Base-by-base conservation (phyloP, 2,329 filamentous ascomycete species). In the Ophiocordyceps camponoti-leonardi region DNA sequence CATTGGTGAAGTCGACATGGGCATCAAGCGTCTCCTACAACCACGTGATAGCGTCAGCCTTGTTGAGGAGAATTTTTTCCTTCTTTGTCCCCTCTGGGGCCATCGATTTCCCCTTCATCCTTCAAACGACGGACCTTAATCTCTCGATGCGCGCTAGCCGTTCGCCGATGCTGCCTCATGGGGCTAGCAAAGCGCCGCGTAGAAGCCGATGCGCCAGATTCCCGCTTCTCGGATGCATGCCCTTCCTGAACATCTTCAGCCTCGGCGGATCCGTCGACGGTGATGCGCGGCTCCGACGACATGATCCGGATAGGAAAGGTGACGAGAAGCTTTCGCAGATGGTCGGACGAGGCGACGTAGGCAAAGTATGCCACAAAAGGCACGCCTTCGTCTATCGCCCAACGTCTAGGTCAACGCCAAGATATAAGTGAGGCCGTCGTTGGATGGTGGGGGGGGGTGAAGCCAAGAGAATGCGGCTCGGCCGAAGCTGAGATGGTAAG, bases 1-100 rank as follows among this genome's bases (percentile, higher is more conserved):
- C 88, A 56, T 81, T 92, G 49, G 77, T 81, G 62, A 93, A 94
- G 58, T 92, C 80, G 28, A 86, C 88, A 48, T 79, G 79, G 46
- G 90, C 90, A 69, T 95, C 82, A 56, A 94, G 77, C 3, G 90
- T 95, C 77, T 94, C 88, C 83, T 90, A 54, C 46, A 12, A 19
- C 3, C 18, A 16, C 26, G 26, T 2, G 7, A 16, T 14, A 11
- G 3, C 22, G 11, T 40, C 23, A 45, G 33, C 23, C 4, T 20
- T 11, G 2, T 26, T 26, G 23, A n/a, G n/a, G n/a, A n/a, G n/a
- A n/a, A 26, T 26, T 26, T 26, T 26, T 26, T 8, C 8, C 23
- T 26, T 26, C 23, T 26, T 26, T 8, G 4, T 26, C 23, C 8
- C 23, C 23, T 26, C 23, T 26, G 4, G 4, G 4, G 4, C 8